Evolutionary conservation across 2,329 filamentous ascomycete genomes (phyloP).

Genomic region (Calcarisporium arbuscula): DNA sequence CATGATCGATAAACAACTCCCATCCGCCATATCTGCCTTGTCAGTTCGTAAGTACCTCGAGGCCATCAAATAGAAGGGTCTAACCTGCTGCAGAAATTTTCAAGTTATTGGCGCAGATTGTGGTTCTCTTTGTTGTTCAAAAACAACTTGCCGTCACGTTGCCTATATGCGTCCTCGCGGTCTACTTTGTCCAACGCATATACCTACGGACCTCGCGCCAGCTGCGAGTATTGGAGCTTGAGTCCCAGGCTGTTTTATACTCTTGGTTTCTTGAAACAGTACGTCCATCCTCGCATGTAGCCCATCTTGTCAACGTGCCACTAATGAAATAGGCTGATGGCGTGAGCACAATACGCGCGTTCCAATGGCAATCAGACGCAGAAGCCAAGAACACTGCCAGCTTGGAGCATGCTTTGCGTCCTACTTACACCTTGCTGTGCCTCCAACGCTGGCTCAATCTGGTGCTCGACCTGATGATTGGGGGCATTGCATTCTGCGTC

Average conservation of each 20-base stretch:
- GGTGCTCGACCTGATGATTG: constrained; percentile 36
- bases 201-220: constrained; percentile 48
- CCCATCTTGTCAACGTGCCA: neutral
- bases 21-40: constrained; percentile 23
- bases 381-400: constrained; percentile 31
- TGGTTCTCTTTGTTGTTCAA: constrained; percentile 38
- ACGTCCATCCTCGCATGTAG: neutral
- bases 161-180: constrained; percentile 24
- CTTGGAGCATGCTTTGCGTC: constrained; percentile 25
- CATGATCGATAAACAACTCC: constrained; percentile 31
- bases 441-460: constrained; percentile 42
- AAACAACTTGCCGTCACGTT: constrained; percentile 36
- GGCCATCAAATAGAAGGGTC: no score
- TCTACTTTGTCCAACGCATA: constrained; percentile 19
- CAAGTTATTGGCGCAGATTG: constrained; percentile 34
- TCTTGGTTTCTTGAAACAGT: constrained; percentile 33
- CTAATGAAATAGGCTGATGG: no score
- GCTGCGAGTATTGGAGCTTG: constrained; percentile 48
- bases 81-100: no score
- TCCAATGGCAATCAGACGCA: constrained; percentile 15
- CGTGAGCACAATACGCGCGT: constrained; percentile 21
- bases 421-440: constrained; percentile 33
- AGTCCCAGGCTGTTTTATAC: constrained; percentile 43
- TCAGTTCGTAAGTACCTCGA: no score
- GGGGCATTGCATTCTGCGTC: constrained; percentile 23